Evolutionary conservation across 2,329 filamentous ascomycete species (phyloP).

Genomic region (Chaetomium sp.): DNA sequence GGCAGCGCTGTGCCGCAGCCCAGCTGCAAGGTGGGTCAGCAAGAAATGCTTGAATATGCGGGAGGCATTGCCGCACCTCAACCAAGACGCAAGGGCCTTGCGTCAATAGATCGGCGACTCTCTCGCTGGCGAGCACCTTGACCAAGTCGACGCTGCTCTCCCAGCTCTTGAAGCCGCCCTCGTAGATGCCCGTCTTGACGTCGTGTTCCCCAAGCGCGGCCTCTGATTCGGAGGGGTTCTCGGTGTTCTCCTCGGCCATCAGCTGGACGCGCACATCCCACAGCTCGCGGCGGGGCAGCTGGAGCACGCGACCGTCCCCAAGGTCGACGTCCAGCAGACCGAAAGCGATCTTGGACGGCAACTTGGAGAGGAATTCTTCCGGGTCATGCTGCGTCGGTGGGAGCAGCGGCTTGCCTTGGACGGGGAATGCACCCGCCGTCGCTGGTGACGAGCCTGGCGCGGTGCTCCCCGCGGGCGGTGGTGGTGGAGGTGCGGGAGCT

Average conservation of each 20-base stretch:
- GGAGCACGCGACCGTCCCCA: conserved; percentile 56
- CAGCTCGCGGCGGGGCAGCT: conserved; percentile 72
- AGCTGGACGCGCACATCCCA: conserved; percentile 82
- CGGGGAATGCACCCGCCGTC: conserved; percentile 58
- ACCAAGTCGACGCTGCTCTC: conserved; percentile 82
- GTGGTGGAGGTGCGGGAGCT: conserved; percentile 34
- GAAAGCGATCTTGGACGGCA: conserved; percentile 77
- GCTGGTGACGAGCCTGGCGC: conserved; percentile 31
- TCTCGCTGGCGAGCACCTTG: conserved; percentile 59
- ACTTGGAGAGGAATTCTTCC: conserved; percentile 52
- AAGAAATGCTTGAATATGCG: conserved; percentile 7
- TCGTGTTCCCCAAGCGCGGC: conserved; percentile 67
- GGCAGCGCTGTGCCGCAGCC: conserved; percentile 79
- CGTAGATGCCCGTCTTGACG: conserved; percentile 79
- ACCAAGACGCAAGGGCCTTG: conserved; percentile 49
- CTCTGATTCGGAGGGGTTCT: conserved; percentile 44
- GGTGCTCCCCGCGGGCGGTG: conserved; percentile 31
- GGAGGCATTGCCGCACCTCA: conserved; percentile 50
- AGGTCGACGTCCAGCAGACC: conserved; percentile 61
- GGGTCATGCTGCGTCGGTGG: conserved; percentile 56
- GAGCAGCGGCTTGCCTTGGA: conserved; percentile 62
- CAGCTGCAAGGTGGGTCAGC: conserved; percentile 53
- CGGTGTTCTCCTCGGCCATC: conserved; percentile 66
- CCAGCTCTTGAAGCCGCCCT: conserved; percentile 89
- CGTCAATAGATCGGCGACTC: conserved; percentile 40